A percentile compares a stretch with the other conserved stretches of the same genome.
phyloP scores from a whole-genome alignment of 2,329 filamentous ascomycete genomes.

The Fusarium haematococcum region DNA sequence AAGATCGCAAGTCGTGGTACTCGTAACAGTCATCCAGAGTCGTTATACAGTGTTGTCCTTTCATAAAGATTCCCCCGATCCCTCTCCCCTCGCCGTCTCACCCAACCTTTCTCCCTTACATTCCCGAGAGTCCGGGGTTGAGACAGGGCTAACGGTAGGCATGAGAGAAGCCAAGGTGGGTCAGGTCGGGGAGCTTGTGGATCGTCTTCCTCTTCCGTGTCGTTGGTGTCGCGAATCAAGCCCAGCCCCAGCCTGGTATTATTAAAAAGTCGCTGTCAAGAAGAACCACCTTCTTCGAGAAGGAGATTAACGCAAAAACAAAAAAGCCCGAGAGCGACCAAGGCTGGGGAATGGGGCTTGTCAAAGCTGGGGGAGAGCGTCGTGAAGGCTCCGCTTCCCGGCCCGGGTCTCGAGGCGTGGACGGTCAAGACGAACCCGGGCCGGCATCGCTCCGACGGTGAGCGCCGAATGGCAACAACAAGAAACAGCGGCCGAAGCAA shows the following conservation, averaged over 20 bases:
- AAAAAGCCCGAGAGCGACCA: slow-evolving; percentile 6
- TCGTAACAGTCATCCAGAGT: slow-evolving; percentile 47
- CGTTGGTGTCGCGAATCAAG: slow-evolving; percentile 19
- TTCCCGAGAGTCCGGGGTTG: slow-evolving; percentile 8
- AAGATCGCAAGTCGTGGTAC: slow-evolving; percentile 39
- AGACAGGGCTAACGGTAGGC: background rate
- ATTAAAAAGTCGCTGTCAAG: slow-evolving; percentile 34
- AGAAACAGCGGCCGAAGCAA: slow-evolving; percentile 13
- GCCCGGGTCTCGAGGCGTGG: slow-evolving; percentile 22
- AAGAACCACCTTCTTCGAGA: slow-evolving; percentile 23
- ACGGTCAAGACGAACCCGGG: slow-evolving; percentile 7
- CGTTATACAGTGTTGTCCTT: slow-evolving; percentile 40
- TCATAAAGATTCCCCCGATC: background rate
- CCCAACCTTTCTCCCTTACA: background rate
- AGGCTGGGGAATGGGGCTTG: slow-evolving; percentile 10
- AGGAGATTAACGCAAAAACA: slow-evolving; percentile 18
- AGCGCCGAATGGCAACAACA: slow-evolving; percentile 18
- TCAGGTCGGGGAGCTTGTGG: slow-evolving; percentile 7
- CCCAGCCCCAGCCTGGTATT: slow-evolving; percentile 32
- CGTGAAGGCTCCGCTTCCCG: slow-evolving; percentile 22
- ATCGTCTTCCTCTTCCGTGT: slow-evolving; percentile 20
- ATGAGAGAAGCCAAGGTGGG: slow-evolving; percentile 6
- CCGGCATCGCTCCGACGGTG: slow-evolving; percentile 15
- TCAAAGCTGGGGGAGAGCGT: slow-evolving; percentile 14
- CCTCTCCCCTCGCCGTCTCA: slow-evolving; percentile 2